phyloP scores from a whole-genome alignment of 345 rosid genomes.

The Pelargonium nanum region DNA sequence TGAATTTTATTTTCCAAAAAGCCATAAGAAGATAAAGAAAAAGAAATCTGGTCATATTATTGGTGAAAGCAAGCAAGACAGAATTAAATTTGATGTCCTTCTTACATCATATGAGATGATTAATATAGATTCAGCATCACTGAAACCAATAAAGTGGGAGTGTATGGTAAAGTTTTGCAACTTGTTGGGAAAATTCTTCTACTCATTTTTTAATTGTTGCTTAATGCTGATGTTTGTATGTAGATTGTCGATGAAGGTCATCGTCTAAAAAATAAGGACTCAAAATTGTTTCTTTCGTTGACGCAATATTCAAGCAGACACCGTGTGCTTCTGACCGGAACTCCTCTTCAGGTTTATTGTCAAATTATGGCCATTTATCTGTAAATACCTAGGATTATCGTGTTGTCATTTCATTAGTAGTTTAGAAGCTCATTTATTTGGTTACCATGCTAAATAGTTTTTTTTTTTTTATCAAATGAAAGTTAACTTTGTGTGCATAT shows the following conservation, averaged over 20 bases:
- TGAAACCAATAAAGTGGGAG: conserved; percentile 94
- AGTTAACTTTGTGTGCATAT: background rate
- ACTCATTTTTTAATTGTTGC: conserved; percentile 11
- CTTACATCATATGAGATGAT: conserved; percentile 98
- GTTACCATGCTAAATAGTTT: no score
- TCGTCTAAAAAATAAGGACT: conserved; percentile 96
- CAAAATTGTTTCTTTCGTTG: conserved; percentile 82
- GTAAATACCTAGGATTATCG: no score
- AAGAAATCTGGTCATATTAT: conserved; percentile 79
- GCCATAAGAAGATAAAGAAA: conserved; percentile 64
- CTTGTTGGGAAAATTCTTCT: conserved; percentile 9
- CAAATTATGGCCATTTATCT: no score
- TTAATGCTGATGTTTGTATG: conserved; percentile 19
- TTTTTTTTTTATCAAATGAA: no score
- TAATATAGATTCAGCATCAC: conserved; percentile 63
- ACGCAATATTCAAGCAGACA: conserved; percentile 83
- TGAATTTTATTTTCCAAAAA: conserved; percentile 77
- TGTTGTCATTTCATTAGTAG: no score
- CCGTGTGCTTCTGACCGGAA: conserved; percentile 94
- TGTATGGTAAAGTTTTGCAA: conserved; percentile 66
- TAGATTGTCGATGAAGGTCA: conserved; percentile 99
- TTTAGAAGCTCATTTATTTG: no score
- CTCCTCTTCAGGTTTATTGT: conserved; percentile 88
- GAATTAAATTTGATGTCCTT: conserved; percentile 96
- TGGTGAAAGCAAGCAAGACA: conserved; percentile 80